Percentiles rank a stretch among this genome's conserved stretches.
Conservation (phyloP, 1,284 basidiomycete species). For the Naganishia liquefaciens region DNA sequence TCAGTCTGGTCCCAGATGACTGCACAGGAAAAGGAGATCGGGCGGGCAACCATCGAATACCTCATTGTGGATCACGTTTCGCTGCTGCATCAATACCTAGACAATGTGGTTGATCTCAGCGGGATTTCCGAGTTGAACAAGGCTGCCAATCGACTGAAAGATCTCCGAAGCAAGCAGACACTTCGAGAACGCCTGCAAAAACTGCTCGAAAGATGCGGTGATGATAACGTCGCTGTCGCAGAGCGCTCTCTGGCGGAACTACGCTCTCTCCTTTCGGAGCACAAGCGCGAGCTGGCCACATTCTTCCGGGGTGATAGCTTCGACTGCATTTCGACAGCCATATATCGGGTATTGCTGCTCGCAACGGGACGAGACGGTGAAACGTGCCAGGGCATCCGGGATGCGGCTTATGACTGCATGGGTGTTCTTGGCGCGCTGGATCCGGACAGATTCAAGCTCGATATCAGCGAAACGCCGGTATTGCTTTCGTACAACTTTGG, state of each 20-base stretch:
- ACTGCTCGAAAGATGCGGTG: slow-evolving; percentile 72
- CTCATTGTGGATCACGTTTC: slow-evolving; percentile 68
- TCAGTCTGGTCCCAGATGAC: slow-evolving; percentile 68
- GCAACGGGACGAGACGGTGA: slow-evolving; percentile 75
- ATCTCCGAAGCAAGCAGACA: slow-evolving; percentile 60
- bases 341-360: slow-evolving; percentile 69
- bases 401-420: slow-evolving; percentile 82
- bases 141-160: slow-evolving; percentile 59
- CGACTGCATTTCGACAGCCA: slow-evolving; percentile 70
- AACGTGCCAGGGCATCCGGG: slow-evolving; percentile 62
- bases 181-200: slow-evolving; percentile 64
- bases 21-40: slow-evolving; percentile 59
- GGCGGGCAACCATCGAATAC: slow-evolving; percentile 66
- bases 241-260: slow-evolving; percentile 77
- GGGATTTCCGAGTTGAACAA: slow-evolving; percentile 66
- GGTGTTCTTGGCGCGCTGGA: slow-evolving; percentile 94
- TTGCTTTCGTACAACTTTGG: slow-evolving; percentile 81
- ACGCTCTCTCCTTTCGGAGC: slow-evolving; percentile 62
- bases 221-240: slow-evolving; percentile 80
- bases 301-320: slow-evolving; percentile 83
- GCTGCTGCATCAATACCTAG: slow-evolving; percentile 59
- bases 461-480: slow-evolving; percentile 59
- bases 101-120: slow-evolving; percentile 77
- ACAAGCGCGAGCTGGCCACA: slow-evolving; percentile 62
- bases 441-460: slow-evolving; percentile 73